Percentiles rank a stretch among this genome's conserved stretches.
These are phyloP conservation scores for Gremmenia infestans DNA, from an alignment of 2,329 filamentous ascomycete genomes.

Conservation along the genomic window DNA sequence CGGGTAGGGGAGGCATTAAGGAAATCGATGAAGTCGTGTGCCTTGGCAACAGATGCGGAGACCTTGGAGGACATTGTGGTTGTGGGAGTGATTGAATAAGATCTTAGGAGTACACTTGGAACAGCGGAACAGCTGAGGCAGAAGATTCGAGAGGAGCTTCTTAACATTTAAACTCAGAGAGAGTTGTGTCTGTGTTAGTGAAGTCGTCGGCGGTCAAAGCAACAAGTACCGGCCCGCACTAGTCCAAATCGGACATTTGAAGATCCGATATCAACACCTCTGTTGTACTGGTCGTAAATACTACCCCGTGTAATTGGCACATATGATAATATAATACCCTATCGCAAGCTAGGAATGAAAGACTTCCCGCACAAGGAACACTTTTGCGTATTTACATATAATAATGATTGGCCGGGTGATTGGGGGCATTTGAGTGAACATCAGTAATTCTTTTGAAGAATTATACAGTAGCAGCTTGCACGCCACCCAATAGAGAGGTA, in stretches of 20 bases:
- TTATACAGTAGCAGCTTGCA: too few species aligned
- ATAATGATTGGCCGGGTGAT: too few species aligned
- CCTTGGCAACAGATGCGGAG: constrained; percentile 28
- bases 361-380: too few species aligned
- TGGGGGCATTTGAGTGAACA: too few species aligned
- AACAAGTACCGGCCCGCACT: too few species aligned
- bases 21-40: constrained; percentile 78
- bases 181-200: not conserved
- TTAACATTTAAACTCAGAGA: not conserved
- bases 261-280: too few species aligned
- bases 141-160: not conserved
- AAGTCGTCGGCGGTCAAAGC: not conserved
- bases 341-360: too few species aligned
- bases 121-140: not conserved
- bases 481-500: too few species aligned
- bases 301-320: not conserved
- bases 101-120: constrained; percentile 1
- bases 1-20: constrained; percentile 92
- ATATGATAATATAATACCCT: not conserved
- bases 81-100: constrained; percentile 5
- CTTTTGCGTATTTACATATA: too few species aligned
- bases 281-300: not conserved
- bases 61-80: constrained; percentile 24
- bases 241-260: too few species aligned
- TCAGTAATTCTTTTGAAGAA: too few species aligned